Conservation (phyloP, 805 yeast genomes). For the Kazachstania kunashirensis region DNA sequence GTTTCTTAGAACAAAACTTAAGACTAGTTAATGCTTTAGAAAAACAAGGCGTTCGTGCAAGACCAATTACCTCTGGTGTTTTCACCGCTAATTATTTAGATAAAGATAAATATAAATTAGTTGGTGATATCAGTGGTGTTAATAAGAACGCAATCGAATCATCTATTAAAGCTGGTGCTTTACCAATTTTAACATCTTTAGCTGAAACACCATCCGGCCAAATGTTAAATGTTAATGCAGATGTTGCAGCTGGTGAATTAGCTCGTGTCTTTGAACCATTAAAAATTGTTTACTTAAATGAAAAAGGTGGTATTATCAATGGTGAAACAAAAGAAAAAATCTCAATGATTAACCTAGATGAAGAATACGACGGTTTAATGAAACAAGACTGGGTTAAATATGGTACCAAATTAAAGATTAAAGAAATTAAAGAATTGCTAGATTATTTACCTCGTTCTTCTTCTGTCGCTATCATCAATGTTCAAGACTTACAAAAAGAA, state of each 20-base stretch:
- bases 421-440: conserved; percentile 88
- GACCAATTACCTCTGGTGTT: conserved; percentile 98
- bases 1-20: conserved; percentile 92
- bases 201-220: conserved; percentile 98
- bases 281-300: conserved; percentile 91
- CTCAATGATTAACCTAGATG: conserved; percentile 85
- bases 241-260: conserved; percentile 96
- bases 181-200: conserved; percentile 90
- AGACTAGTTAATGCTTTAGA: conserved; percentile 93
- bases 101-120: conserved; percentile 81
- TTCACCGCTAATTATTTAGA: conserved; percentile 89
- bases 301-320: conserved; percentile 93
- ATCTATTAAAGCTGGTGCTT: conserved; percentile 88
- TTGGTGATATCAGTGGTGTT: conserved; percentile 80
- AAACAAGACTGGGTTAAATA: conserved; percentile 97
- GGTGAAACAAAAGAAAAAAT: conserved; percentile 88
- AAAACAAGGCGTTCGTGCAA: conserved; percentile 92
- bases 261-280: conserved; percentile 96
- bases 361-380: conserved; percentile 84
- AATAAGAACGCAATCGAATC: conserved; percentile 88
- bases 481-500: conserved; percentile 91
- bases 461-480: conserved; percentile 94
- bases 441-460: conserved; percentile 94
- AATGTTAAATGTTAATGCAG: conserved; percentile 94
- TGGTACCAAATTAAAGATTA: conserved; percentile 95